Evolutionary conservation across 1,284 basidiomycete genomes (phyloP), one percentile per base, ranked within the genome.

Genomic region (Thelephora terrestris): DNA sequence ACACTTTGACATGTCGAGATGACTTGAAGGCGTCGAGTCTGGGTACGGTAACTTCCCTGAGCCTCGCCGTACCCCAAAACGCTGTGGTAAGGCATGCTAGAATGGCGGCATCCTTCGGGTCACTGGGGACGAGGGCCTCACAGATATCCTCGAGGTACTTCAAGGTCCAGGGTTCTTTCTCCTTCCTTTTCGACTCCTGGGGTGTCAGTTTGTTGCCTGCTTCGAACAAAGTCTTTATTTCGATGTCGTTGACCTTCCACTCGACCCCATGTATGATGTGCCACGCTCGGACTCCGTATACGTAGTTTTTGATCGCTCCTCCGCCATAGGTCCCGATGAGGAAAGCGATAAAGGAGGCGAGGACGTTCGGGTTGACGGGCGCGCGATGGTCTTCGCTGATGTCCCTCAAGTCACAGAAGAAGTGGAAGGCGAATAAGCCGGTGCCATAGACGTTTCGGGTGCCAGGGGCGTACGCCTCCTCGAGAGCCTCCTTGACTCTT

Each of bases 41-140:
- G 0, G 49, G 56, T 0, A 71, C 57, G 0, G 64, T 67, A 40
- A 71, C 61, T 45, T 73, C 69, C 0, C 67, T 67, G 0, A 64
- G 14, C 0, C 64, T 47, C 0, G 64, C 59, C 0, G 58, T 50
- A 0, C 53, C 49, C 21, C 56, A 72, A 53, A 72, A 71, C 7
- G 51, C 48, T 0, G 62, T 61, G 0, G 64, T 65, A 0, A 65
- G 54, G 43, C 66, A 70, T 0, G 63, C 58, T 27, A 49, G 63
- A 0, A 65, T 55, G 0, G 69, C 64, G 0, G 61, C 58, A 29
- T 71, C 59, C 0, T 68, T 49, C 0, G 61, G 61, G 0, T 47
- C n/a, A 6, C 18, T 5, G 0, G 52, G 44, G 18, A 51, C 43
- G 7, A 59, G 45, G 1, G 37, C 34, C 1, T 3, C 12, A 1